Base-by-base conservation (phyloP, 2,329 filamentous ascomycete genomes). In the Exophiala dermatitidis region DNA sequence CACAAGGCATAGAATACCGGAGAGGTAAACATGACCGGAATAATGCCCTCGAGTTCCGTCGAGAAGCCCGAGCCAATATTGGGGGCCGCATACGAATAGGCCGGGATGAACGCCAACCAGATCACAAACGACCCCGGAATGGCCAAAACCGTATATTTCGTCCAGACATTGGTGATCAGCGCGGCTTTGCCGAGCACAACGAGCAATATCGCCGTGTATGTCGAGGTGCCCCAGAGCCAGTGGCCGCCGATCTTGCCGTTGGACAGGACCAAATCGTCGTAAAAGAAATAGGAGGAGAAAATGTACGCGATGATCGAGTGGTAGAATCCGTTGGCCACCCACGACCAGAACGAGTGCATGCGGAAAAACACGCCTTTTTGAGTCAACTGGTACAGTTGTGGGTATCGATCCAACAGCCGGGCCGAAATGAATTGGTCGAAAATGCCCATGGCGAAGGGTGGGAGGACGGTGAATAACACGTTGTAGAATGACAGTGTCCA, bases 401-500 rank as follows among this genome's bases (percentile, higher is more conserved):
- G 93, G 68, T 98, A 98, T 30, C 93, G 83, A 70, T 98, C 93
- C 8, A 98, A 78, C 26, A 98, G 77, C 28, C 93, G 84, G 4
- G 94, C 93, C 40, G 90, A 95, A 66, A 98, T 90, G 72, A 94
- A 97, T 68, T 98, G 94, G 69, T 98, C 94, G 60, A 96, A 88
- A 60, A 98, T 95, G 63, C 93, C 93, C 66, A 98, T 85, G 1
- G 89, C 91, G 56, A 98, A 85, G 1, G 93, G 93, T 10, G 93
- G 93, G 12, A 96, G 76, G 19, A 95, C 86, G 0, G 93, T 98
- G 74, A 95, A 98, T 69, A 98, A 86, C 69, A 98, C 90, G 75
- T 98, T 98, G 78, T 96, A 98, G 74, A 97, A 95, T 5, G 91
- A 95, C n/a, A 98, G 76, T 0, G 90, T 96, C 94, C 94, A 98